Evolutionary conservation across 1,139 yeast genomes (phyloP), one percentile per base, ranked within the genome.

Genomic region (Sugiyamaella sp.): DNA sequence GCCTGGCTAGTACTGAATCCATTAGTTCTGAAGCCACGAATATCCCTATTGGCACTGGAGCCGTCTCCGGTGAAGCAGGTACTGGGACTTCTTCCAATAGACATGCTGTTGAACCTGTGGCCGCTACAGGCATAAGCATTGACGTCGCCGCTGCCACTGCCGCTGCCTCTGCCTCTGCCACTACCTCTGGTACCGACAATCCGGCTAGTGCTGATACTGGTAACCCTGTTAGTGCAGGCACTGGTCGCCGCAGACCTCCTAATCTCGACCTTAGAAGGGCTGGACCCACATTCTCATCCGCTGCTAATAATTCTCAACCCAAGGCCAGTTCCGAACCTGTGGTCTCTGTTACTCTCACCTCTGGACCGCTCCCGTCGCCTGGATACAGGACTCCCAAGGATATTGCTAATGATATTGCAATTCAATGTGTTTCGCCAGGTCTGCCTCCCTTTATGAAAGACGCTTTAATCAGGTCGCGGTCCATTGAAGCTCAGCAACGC

Each of bases 381-480:
- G 47, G 51, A 4, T 46, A 43, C 25, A 55, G 66, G 41, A 68
- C 72, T 4, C 72, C 72, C 3, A 66, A 65, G 46, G 72, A 68
- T 32, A 62, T 68, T 33, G 70, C 68, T 21, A 67, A 67, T 45
- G 71, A 66, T 45, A 64, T 68, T 39, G 70, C 71, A 17, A 58
- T 73, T 46, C 69, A 73, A 56, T 73, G 76, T 57, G 72, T 72
- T 14, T 72, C 76, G 16, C 75, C 76, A 6, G 75, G 74, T 8
- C 60, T 74, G 35, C 71, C 74, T 10, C 64, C 68, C 5, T 67
- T 66, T 57, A 66, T 67, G 65, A 57, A 68, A 46, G 71, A 64
- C 41, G 72, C 72, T 2, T 62, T 72, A 37, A 58, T 69, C 49
- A 55, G 61, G 47, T 68, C 74, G 33, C 64, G 64, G 54, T 62